These are phyloP conservation scores for Millerozyma acaciae DNA, from an alignment of 805 yeast genomes.

Conservation along the genomic window DNA sequence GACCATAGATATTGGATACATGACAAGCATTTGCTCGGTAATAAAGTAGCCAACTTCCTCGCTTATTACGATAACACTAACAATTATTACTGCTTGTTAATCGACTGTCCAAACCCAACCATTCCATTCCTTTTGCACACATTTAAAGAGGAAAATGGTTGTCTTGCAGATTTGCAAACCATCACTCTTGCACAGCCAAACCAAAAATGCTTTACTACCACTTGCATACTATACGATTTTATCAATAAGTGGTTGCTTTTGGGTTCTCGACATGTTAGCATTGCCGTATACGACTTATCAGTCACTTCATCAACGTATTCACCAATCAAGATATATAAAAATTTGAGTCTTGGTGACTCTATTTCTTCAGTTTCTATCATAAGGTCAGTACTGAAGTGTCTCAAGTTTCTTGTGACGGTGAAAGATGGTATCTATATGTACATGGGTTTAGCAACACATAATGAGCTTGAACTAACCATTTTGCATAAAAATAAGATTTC, in stretches of 20 bases:
- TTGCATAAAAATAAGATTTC: conserved; percentile 60
- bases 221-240: conserved; percentile 48
- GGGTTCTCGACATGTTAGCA: conserved; percentile 70
- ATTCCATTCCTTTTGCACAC: conserved; percentile 47
- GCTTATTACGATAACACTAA: conserved; percentile 16
- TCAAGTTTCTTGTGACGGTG: conserved; percentile 46
- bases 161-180: conserved; percentile 24
- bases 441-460: not conserved
- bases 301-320: conserved; percentile 12
- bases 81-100: conserved; percentile 34
- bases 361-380: conserved; percentile 51
- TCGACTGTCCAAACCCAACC: conserved; percentile 67
- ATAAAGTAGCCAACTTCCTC: conserved; percentile 51
- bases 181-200: conserved; percentile 36
- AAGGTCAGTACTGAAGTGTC: conserved; percentile 14
- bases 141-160: conserved; percentile 18
- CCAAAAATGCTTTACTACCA: conserved; percentile 48
- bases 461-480: conserved; percentile 18
- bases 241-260: conserved; percentile 43
- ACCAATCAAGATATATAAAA: conserved; percentile 35
- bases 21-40: conserved; percentile 21
- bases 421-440: conserved; percentile 65
- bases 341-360: conserved; percentile 62
- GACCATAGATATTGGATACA: conserved; percentile 23
- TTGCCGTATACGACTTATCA: conserved; percentile 54